Percentiles rank a stretch among this genome's conserved stretches.
These are phyloP conservation scores for Pseudohalonectria lignicola DNA, from an alignment of 2,329 filamentous ascomycete genomes.

Conservation along the genomic window DNA sequence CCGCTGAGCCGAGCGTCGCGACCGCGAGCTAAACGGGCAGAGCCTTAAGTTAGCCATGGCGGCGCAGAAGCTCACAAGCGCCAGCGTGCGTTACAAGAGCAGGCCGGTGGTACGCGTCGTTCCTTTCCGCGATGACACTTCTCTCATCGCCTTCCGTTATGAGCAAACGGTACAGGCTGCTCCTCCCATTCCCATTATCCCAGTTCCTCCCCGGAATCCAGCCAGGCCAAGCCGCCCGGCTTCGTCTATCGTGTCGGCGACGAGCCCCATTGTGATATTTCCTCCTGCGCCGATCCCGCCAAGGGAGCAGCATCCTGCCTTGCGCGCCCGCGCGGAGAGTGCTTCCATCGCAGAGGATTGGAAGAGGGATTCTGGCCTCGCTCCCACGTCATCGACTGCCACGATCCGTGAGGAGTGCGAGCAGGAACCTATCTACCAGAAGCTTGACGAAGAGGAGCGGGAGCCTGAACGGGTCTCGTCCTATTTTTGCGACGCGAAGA, in stretches of 20 bases:
- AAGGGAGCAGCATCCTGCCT: constrained; percentile 40
- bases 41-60: too few relatives aligned
- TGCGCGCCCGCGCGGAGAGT: constrained; percentile 25
- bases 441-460: constrained; percentile 8
- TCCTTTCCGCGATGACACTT: constrained; percentile 35
- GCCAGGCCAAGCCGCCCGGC: constrained; percentile 16
- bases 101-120: constrained; percentile 21
- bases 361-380: constrained; percentile 46
- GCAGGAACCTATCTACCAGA: constrained; percentile 11
- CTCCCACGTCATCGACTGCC: constrained; percentile 26
- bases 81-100: constrained; percentile 26
- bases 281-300: constrained; percentile 29
- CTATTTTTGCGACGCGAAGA: constrained; percentile 14
- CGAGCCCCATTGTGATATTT: constrained; percentile 17
- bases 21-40: too few relatives aligned
- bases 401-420: constrained; percentile 24
- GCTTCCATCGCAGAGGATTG: constrained; percentile 24
- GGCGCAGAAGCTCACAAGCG: constrained; percentile 28
- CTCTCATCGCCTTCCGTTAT: constrained; percentile 45
- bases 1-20: too few relatives aligned
- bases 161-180: constrained; percentile 48
- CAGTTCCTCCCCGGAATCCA: constrained; percentile 29
- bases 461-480: too few relatives aligned
- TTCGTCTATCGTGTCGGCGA: constrained; percentile 9
- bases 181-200: constrained; percentile 41